These are phyloP conservation scores for Cicer arietinum DNA, from an alignment of 306 rosid genomes.

Conservation along the genomic window DNA sequence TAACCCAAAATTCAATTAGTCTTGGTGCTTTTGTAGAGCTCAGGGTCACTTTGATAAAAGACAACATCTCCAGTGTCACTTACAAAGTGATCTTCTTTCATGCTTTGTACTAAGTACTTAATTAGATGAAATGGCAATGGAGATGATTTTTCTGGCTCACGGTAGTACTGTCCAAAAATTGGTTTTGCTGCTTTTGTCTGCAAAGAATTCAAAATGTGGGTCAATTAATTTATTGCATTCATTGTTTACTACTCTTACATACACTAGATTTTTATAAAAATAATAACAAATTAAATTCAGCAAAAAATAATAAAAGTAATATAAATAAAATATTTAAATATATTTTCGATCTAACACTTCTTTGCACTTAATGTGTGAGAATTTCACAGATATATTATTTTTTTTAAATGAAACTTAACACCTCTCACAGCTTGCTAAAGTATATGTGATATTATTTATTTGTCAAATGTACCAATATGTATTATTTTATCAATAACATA, in stretches of 20 bases:
- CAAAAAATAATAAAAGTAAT: too few relatives aligned
- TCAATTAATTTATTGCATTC: background rate
- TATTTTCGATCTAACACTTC: too few relatives aligned
- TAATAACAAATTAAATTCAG: too few relatives aligned
- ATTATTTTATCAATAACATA: background rate
- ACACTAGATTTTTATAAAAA: too few relatives aligned
- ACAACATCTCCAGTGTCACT: conserved; percentile 76
- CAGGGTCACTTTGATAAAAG: conserved; percentile 69
- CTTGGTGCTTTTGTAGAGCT: conserved; percentile 39
- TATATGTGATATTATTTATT: too few relatives aligned
- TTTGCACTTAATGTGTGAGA: too few relatives aligned
- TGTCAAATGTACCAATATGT: background rate
- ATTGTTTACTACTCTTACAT: background rate
- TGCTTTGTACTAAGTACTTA: conserved; percentile 62
- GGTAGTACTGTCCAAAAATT: conserved; percentile 78
- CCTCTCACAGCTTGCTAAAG: too few relatives aligned
- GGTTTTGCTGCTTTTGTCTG: conserved; percentile 81
- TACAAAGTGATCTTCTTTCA: conserved; percentile 78
- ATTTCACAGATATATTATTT: too few relatives aligned
- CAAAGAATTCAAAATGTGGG: background rate
- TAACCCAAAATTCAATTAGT: conserved; percentile 38
- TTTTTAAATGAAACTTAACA: too few relatives aligned
- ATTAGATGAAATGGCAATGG: conserved; percentile 75
- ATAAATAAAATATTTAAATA: too few relatives aligned
- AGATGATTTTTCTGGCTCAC: conserved; percentile 88